A percentile compares a stretch with the other conserved stretches of the same genome.
Evolutionary conservation across 345 rosid genomes (phyloP).

Genomic region (Pistacia integerrima): DNA sequence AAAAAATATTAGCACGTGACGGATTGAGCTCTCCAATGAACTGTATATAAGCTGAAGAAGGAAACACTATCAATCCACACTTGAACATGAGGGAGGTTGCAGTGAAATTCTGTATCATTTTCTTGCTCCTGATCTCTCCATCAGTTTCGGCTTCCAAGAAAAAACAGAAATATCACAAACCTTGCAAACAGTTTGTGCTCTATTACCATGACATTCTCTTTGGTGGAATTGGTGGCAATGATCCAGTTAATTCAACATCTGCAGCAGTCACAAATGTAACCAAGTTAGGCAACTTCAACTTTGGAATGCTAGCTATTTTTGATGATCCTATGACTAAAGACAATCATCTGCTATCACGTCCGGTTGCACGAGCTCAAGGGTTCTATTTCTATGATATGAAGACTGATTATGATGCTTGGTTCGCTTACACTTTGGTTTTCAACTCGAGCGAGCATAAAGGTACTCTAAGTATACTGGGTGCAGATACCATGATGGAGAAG

Average conservation of each 20-base stretch:
- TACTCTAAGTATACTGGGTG: slow-evolving; percentile 62
- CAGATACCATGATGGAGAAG: slow-evolving; percentile 59
- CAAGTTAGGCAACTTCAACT: slow-evolving; percentile 39
- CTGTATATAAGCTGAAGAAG: background rate
- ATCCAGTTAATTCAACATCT: slow-evolving; percentile 53
- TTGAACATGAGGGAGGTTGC: background rate
- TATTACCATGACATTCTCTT: slow-evolving; percentile 61
- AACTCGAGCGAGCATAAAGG: slow-evolving; percentile 63
- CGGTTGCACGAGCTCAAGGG: slow-evolving; percentile 63
- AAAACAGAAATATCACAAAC: slow-evolving; percentile 26
- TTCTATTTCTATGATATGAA: slow-evolving; percentile 68
- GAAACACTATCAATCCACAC: background rate
- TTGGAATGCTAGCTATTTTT: slow-evolving; percentile 54
- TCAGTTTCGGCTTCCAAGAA: slow-evolving; percentile 29
- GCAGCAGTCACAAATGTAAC: slow-evolving; percentile 36
- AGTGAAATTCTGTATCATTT: background rate
- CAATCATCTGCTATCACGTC: slow-evolving; percentile 41
- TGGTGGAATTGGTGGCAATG: slow-evolving; percentile 20
- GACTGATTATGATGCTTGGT: slow-evolving; percentile 46
- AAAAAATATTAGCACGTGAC: background rate
- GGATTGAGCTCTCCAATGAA: background rate
- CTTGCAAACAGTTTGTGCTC: slow-evolving; percentile 54
- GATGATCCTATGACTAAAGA: slow-evolving; percentile 61
- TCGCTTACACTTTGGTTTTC: slow-evolving; percentile 63
- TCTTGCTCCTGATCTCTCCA: slow-evolving; percentile 8